Conservation (phyloP, 371 early-diverging fungal species). For the Mucor plumbeus region DNA sequence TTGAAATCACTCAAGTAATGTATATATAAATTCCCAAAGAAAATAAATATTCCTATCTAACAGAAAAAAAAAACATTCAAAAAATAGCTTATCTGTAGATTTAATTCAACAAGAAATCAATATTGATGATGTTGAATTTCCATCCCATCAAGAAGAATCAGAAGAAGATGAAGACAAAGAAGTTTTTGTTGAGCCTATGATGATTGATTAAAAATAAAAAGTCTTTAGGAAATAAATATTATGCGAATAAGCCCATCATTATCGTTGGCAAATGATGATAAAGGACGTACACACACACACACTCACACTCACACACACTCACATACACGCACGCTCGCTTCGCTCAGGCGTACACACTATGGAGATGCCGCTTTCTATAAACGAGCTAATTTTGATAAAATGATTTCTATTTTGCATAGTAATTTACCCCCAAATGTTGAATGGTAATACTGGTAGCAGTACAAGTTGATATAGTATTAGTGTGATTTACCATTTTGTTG, state of each 20-base stretch:
- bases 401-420: no score
- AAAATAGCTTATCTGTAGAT: constrained; percentile 15
- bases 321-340: neutral
- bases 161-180: constrained; percentile 12
- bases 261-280: constrained; percentile 3
- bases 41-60: neutral
- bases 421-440: no score
- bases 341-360: neutral
- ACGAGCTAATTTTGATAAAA: no score
- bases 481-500: no score
- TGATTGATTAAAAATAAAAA: constrained; percentile 13
- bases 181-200: constrained; percentile 3
- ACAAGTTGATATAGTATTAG: no score
- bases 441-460: no score
- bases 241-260: neutral
- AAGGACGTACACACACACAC: neutral
- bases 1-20: constrained; percentile 24
- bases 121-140: constrained; percentile 16
- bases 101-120: constrained; percentile 16
- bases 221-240: neutral
- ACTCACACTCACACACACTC: neutral
- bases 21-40: neutral
- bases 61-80: neutral
- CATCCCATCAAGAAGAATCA: constrained; percentile 6
- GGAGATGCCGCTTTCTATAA: no score